Evolutionary conservation across 352 stramenopile species (phyloP).

Genomic region (Pythium monospermum): DNA sequence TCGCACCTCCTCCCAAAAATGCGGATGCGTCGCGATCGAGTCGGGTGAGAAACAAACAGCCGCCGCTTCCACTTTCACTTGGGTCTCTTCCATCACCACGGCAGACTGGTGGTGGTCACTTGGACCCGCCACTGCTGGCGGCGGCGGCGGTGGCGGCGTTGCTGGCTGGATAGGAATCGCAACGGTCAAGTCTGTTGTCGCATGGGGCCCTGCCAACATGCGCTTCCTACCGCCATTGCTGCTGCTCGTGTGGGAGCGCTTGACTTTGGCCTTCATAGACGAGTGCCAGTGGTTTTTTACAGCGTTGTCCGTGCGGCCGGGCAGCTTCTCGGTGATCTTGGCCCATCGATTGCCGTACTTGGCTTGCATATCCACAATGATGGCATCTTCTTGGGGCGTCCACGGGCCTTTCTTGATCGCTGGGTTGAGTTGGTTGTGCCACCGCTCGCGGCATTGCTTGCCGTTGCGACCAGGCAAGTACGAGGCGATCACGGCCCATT

Average conservation of each 20-base stretch:
- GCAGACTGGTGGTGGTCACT: no score
- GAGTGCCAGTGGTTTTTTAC: slow-evolving; percentile 98
- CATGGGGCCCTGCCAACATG: no score
- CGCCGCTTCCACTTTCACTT: slow-evolving; percentile 16
- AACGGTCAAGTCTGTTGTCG: neutral
- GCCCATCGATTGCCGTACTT: slow-evolving; percentile 95
- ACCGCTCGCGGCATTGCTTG: slow-evolving; percentile 88
- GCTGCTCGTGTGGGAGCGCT: slow-evolving; percentile 10
- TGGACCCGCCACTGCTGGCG: no score
- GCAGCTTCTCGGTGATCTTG: slow-evolving; percentile 95
- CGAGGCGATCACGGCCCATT: slow-evolving; percentile 82
- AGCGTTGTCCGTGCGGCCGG: slow-evolving; percentile 93
- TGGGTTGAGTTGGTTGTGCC: slow-evolving; percentile 84
- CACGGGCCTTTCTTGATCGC: slow-evolving; percentile 74
- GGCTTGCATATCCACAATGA: slow-evolving; percentile 77
- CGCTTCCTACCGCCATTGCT: slow-evolving; percentile 1
- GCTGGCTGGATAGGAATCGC: neutral
- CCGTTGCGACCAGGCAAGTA: slow-evolving; percentile 78
- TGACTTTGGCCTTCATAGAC: slow-evolving; percentile 62
- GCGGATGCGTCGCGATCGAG: slow-evolving; percentile 24
- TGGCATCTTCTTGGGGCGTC: slow-evolving; percentile 80
- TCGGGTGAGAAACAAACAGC: slow-evolving; percentile 28
- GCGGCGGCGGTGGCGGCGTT: neutral
- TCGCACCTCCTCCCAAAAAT: no score
- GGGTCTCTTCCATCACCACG: no score